Evolutionary conservation across 1,284 basidiomycete species (phyloP), one percentile per base, ranked within the genome.

Genomic region (Tetrapyrgos nigripes): DNA sequence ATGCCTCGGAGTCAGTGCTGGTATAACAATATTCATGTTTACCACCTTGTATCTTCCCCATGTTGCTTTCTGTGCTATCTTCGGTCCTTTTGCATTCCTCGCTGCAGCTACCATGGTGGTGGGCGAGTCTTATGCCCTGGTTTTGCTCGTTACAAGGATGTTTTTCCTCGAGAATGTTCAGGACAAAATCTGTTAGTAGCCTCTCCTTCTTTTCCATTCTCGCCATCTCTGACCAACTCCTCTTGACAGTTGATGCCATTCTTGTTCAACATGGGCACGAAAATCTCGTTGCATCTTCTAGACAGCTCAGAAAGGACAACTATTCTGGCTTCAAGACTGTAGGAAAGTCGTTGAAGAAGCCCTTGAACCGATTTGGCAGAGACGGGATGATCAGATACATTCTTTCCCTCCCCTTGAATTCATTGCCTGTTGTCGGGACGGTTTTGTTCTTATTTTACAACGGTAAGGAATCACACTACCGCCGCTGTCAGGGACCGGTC

Each of bases 11-110:
- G 66, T 76, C 31, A 79, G 79, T 11, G 63, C 74, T 9, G 72
- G 79, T 28, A 76, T 88, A 56, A 82, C 70, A 19, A 74, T 89
- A 65, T 86, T 87, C 69, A 71, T 83, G 65, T 83, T 91, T 72
- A 84, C 87, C n/a, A n/a, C n/a, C n/a, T n/a, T n/a, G 43, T 92
- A 88, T 71, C 68, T 90, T 14, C 89, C 89, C 1, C 88, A 89
- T 70, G 83, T 87, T 37, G 86, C 85, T 28, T 73, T 90, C 57
- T 83, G 89, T 37, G 82, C 85, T 1, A 60, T 89, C 49, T 79
- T 91, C 64, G 88, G 88, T 0, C 87, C 88, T 2, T 68, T 90
- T 26, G 80, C 81, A 2, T 73, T 76, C 55, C 59, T 73, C 21
- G 71, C 75, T 11, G 78, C 78, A 1, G 73, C 74, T 6, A 44